These are phyloP conservation scores for Saccharomycopsis hybrid DNA, from an alignment of 1,139 yeast genomes.

Conservation along the genomic window DNA sequence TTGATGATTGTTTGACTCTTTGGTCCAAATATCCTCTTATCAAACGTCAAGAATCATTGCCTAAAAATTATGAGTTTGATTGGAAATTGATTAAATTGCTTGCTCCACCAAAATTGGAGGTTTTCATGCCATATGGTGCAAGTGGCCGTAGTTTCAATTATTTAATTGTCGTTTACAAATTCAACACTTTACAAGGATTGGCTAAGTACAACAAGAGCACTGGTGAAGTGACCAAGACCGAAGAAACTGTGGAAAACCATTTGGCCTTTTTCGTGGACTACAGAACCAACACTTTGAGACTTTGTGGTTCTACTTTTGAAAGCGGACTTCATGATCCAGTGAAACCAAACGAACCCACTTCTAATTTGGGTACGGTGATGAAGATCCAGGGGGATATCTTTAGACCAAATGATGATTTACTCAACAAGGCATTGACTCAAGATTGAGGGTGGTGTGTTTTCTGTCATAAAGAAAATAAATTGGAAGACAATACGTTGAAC, in stretches of 20 bases:
- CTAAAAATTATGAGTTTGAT: constrained; percentile 50
- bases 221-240: constrained; percentile 41
- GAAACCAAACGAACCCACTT: background rate
- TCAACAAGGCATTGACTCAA: constrained; percentile 4
- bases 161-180: constrained; percentile 71
- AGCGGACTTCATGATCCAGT: constrained; percentile 36
- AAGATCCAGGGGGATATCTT: constrained; percentile 21
- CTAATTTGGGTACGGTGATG: constrained; percentile 18
- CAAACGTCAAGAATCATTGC: constrained; percentile 47
- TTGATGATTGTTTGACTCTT: constrained; percentile 42
- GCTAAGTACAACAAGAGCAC: constrained; percentile 41
- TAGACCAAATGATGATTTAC: constrained; percentile 15
- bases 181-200: constrained; percentile 67
- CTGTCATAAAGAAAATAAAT: no score
- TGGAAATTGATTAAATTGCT: constrained; percentile 77
- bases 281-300: constrained; percentile 51
- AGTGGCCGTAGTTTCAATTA: constrained; percentile 52
- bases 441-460: no score
- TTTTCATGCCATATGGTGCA: constrained; percentile 63
- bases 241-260: constrained; percentile 63
- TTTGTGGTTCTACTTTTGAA: constrained; percentile 82
- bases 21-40: constrained; percentile 58
- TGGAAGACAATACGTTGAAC: no score
- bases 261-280: constrained; percentile 75
- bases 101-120: constrained; percentile 62